Conservation (phyloP, 139 green algal species). For the Nannochloris sp. region DNA sequence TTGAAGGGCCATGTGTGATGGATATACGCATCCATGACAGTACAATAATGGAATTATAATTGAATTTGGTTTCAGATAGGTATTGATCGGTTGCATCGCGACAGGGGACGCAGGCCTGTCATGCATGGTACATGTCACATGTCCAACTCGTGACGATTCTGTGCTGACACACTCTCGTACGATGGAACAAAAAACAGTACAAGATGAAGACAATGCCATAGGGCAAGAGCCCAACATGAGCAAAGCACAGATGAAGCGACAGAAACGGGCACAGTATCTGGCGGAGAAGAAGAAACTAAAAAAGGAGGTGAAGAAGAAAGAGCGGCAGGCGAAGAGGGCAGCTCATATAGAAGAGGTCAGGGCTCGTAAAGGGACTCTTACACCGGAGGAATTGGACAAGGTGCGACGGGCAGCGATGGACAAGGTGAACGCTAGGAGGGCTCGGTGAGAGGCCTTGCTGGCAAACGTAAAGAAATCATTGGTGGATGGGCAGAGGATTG, state of each 20-base stretch:
- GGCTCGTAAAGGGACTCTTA: not conserved
- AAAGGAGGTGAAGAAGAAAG: slow-evolving; percentile 20
- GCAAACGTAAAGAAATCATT: slow-evolving; percentile 5
- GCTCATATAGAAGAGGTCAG: slow-evolving; percentile 4
- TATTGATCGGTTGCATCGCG: too few relatives aligned
- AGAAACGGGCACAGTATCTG: slow-evolving; percentile 5
- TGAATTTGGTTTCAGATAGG: too few relatives aligned
- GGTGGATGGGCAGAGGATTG: slow-evolving; percentile 34
- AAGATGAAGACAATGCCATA: too few relatives aligned
- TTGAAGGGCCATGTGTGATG: too few relatives aligned
- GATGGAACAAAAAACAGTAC: too few relatives aligned
- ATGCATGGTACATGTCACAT: too few relatives aligned
- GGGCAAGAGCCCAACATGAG: not conserved
- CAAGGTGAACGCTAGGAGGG: slow-evolving; percentile 6
- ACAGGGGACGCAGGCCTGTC: too few relatives aligned
- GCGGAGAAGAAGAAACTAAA: slow-evolving; percentile 7
- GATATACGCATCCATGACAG: too few relatives aligned
- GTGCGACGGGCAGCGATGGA: not conserved
- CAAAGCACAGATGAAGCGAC: slow-evolving; percentile 3
- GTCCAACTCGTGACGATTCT: too few relatives aligned
- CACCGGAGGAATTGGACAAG: not conserved
- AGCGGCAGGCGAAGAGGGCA: slow-evolving; percentile 6
- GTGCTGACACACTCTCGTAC: too few relatives aligned
- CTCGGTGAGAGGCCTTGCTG: not conserved
- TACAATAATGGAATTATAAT: too few relatives aligned